Evolutionary conservation across 2,329 filamentous ascomycete genomes (phyloP), one percentile per base, ranked within the genome.

Genomic region (Aspergillus hortae): DNA sequence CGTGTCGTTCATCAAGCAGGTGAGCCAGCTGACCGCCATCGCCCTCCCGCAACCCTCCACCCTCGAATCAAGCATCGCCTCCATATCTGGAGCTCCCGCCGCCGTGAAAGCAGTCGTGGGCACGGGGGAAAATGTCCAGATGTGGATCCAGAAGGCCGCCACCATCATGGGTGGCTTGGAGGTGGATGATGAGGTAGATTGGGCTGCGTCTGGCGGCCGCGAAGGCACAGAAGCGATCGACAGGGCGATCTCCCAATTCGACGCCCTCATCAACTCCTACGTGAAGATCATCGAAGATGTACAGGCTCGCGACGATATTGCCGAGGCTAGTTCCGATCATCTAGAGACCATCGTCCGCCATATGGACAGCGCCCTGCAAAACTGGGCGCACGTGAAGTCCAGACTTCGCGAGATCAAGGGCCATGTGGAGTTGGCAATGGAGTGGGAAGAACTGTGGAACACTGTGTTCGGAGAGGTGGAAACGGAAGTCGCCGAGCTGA

Each of bases 401-500:
- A 87, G 88, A 1, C 76, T 99, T 46, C 88, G 87, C 57, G 86
- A 75, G 23, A 88, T 96, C 51, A 95, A 95, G 68, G 83, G 83
- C 44, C 92, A 97, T 66, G 92, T 99, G 15, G 94, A 97, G 71
- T 85, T 96, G 53, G 94, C 94, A 44, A 95, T 97, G 91, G 94
- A 99, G 67, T 99, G 92, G 92, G 92, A 96, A 70, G 92, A 97
- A 73, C 79, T 99, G 33, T 97, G 94, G 92, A 90, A 90, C 62
- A 90, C 83, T 57, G 92, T 97, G 3, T 78, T 99, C 2, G 92
- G 92, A 42, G 92, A 97, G 67, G 96, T 97, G 55, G 89, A 92
- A 48, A 85, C 87, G 56, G 94, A 99, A 73, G 86, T 91, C 66
- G 89, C 94, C 58, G 86, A 87, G 42, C 78, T 95, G 14, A 84